These are phyloP conservation scores for Cytospora piceae DNA, from an alignment of 2,329 filamentous ascomycete species.

Conservation along the genomic window DNA sequence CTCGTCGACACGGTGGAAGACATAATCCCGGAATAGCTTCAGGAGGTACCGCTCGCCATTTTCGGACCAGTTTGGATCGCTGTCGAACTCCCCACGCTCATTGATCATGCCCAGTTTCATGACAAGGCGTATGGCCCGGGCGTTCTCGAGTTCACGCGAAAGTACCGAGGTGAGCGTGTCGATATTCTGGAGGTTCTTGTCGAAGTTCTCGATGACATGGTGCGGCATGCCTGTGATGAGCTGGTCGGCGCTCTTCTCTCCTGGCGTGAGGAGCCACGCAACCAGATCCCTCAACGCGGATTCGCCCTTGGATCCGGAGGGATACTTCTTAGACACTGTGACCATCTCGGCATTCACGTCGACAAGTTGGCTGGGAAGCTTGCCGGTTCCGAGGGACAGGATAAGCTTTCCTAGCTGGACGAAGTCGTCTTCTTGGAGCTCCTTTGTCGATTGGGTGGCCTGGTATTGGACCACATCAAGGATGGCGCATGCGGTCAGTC, in stretches of 20 bases:
- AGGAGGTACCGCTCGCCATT: conserved; percentile 90
- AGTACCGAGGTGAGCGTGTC: conserved; percentile 76
- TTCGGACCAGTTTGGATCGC: conserved; percentile 82
- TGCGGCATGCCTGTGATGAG: conserved; percentile 79
- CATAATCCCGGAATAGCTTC: conserved; percentile 94
- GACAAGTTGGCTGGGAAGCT: conserved; percentile 49
- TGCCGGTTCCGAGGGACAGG: conserved; percentile 78
- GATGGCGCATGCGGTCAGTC: conserved; percentile 85
- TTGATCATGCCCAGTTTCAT: conserved; percentile 85
- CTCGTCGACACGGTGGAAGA: conserved; percentile 93
- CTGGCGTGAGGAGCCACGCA: conserved; percentile 75
- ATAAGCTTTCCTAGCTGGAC: conserved; percentile 82
- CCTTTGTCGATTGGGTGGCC: conserved; percentile 65
- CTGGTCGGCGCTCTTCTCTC: conserved; percentile 73
- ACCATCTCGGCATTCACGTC: conserved; percentile 62
- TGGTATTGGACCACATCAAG: conserved; percentile 89
- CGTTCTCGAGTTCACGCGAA: conserved; percentile 85
- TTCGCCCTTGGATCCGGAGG: conserved; percentile 27
- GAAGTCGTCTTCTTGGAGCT: conserved; percentile 88
- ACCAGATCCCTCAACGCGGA: conserved; percentile 76
- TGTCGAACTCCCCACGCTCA: conserved; percentile 84
- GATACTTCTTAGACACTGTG: conserved; percentile 26
- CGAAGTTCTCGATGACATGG: conserved; percentile 75
- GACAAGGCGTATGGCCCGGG: conserved; percentile 77
- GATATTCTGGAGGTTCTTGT: conserved; percentile 76